These are phyloP conservation scores for Monosporascus sp. DNA, from an alignment of 2,329 filamentous ascomycete genomes.

Conservation along the genomic window DNA sequence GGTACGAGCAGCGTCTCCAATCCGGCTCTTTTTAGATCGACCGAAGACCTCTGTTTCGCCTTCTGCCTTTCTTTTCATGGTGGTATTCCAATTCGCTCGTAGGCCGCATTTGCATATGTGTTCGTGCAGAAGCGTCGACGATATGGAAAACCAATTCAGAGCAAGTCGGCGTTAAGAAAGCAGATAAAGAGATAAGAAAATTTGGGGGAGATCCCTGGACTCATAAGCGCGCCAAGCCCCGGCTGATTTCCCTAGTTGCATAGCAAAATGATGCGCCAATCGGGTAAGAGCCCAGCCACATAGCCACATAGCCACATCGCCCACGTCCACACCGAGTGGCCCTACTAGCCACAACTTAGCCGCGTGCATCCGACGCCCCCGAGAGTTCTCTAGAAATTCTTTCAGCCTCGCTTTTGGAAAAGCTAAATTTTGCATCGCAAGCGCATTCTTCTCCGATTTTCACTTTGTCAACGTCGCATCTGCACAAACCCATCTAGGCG, in stretches of 20 bases:
- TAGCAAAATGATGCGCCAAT: no score
- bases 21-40: constrained; percentile 13
- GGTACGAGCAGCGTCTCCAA: not conserved
- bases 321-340: no score
- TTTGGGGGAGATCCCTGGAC: no score
- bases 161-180: no score
- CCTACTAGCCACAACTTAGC: not conserved
- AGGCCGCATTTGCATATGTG: no score
- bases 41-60: constrained; percentile 6
- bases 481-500: constrained; percentile 2
- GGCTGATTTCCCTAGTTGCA: no score
- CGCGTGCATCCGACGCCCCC: not conserved
- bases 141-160: not conserved
- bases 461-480: constrained; percentile 10
- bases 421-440: constrained; percentile 19
- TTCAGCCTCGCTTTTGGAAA: constrained; percentile 15
- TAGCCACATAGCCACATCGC: not conserved
- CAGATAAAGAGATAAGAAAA: no score
- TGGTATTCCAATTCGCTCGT: not conserved
- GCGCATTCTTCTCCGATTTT: constrained; percentile 4
- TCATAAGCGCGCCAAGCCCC: no score
- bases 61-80: constrained; percentile 21
- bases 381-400: constrained; percentile 10
- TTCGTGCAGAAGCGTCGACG: not conserved
- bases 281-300: not conserved